phyloP scores from a whole-genome alignment of 208 protist species.

The Acanthamoeba royreba region DNA sequence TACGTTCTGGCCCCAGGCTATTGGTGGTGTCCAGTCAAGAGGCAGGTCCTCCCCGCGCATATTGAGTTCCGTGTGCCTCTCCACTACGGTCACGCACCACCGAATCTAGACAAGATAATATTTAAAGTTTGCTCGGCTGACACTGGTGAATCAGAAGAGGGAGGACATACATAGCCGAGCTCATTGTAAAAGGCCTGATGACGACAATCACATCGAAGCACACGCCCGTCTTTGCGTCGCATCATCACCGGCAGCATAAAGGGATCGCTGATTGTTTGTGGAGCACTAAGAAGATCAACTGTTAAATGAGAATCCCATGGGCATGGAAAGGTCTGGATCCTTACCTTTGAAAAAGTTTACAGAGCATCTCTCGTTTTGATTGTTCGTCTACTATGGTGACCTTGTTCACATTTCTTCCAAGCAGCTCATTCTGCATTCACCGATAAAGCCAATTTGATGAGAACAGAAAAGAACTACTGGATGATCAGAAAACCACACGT shows the following conservation, averaged over 20 bases:
- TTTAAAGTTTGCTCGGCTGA: background rate
- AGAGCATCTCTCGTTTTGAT: background rate
- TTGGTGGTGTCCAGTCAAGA: background rate
- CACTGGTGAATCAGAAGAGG: too few relatives aligned
- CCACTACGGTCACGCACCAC: background rate
- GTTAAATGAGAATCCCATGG: background rate
- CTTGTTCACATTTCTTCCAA: background rate
- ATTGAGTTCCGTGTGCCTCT: background rate
- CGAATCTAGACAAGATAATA: background rate
- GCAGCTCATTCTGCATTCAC: background rate
- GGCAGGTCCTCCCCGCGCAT: background rate
- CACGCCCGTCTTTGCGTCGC: background rate
- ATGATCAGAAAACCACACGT: background rate
- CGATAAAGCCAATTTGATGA: background rate
- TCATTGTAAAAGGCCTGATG: conserved; percentile 21
- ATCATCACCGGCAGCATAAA: background rate
- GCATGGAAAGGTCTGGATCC: background rate
- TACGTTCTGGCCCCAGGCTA: background rate
- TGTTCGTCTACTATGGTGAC: background rate
- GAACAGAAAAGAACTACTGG: background rate
- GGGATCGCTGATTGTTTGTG: conserved; percentile 20
- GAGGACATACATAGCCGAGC: background rate
- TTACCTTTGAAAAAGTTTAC: background rate
- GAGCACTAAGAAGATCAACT: too few relatives aligned
- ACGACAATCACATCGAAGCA: background rate